phyloP scores from a whole-genome alignment of 1,284 basidiomycete genomes.

The Cutaneotrichosporon dermatis region DNA sequence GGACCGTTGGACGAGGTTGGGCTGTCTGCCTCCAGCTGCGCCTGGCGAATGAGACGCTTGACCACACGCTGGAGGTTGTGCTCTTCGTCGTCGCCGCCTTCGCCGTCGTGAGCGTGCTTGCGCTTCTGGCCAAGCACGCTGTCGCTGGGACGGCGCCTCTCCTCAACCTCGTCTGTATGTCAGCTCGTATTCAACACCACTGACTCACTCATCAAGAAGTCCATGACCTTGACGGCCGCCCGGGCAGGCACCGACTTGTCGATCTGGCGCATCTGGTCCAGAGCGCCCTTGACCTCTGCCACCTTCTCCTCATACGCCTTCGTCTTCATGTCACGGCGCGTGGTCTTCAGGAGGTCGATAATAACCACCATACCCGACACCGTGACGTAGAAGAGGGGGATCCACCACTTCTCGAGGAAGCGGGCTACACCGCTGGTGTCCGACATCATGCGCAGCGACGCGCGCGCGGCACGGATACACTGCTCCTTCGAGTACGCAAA shows the following conservation, averaged over 20 bases:
- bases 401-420: slow-evolving; percentile 51
- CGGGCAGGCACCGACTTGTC: slow-evolving; percentile 47
- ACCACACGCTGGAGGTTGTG: slow-evolving; percentile 46
- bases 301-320: slow-evolving; percentile 44
- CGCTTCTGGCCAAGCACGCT: slow-evolving; percentile 37
- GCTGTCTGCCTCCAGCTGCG: slow-evolving; percentile 40
- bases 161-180: slow-evolving; percentile 37
- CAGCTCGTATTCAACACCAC: not conserved
- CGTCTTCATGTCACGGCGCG: slow-evolving; percentile 38
- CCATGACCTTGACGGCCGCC: slow-evolving; percentile 49
- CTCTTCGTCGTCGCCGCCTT: slow-evolving; percentile 36
- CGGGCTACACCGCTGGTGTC: slow-evolving; percentile 40
- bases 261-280: slow-evolving; percentile 45
- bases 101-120: slow-evolving; percentile 23
- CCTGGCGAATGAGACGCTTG: slow-evolving; percentile 48
- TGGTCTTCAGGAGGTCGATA: slow-evolving; percentile 48
- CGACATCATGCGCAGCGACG: slow-evolving; percentile 47
- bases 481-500: slow-evolving; percentile 50
- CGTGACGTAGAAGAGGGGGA: slow-evolving; percentile 46
- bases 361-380: slow-evolving; percentile 49
- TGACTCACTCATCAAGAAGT: slow-evolving; percentile 42
- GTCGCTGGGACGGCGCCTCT: slow-evolving; percentile 33
- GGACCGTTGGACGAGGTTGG: slow-evolving; percentile 17
- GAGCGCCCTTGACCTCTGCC: slow-evolving; percentile 42
- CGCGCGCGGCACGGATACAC: slow-evolving; percentile 49